These are phyloP conservation scores for Thielaviopsis punctulata DNA, from an alignment of 2,329 filamentous ascomycete species.

Conservation along the genomic window DNA sequence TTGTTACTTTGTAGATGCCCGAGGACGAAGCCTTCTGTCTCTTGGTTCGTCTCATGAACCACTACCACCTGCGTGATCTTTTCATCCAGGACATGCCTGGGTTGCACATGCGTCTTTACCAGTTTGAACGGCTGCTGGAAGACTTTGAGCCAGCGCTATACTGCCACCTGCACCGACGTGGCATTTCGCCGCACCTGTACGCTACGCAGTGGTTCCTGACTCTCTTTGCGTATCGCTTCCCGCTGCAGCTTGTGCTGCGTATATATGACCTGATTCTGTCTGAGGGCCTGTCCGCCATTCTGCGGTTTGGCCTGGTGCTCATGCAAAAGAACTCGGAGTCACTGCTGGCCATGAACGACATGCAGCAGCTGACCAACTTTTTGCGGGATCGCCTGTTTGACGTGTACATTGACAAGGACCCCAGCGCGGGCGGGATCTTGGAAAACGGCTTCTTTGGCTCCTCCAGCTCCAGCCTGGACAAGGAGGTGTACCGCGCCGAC, in stretches of 20 bases:
- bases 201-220: slow-evolving; percentile 99
- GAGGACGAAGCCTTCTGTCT: slow-evolving; percentile 94
- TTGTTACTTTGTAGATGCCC: slow-evolving; percentile 68
- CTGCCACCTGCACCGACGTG: slow-evolving; percentile 76
- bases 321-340: slow-evolving; percentile 85
- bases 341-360: slow-evolving; percentile 73
- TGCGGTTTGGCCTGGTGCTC: slow-evolving; percentile 85
- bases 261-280: slow-evolving; percentile 93
- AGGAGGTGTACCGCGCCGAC: slow-evolving; percentile 90
- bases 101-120: slow-evolving; percentile 79
- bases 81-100: slow-evolving; percentile 96
- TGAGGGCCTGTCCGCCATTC: slow-evolving; percentile 79
- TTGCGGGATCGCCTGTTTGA: slow-evolving; percentile 91
- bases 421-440: slow-evolving; percentile 79
- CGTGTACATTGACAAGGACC: slow-evolving; percentile 87
- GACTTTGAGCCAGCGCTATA: slow-evolving; percentile 88
- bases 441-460: slow-evolving; percentile 96
- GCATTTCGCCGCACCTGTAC: slow-evolving; percentile 82
- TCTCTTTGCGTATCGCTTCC: slow-evolving; percentile 95
- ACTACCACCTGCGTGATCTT: slow-evolving; percentile 81
- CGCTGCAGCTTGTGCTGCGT: slow-evolving; percentile 82
- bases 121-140: slow-evolving; percentile 86
- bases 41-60: slow-evolving; percentile 87
- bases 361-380: slow-evolving; percentile 75
- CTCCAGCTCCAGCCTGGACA: slow-evolving; percentile 74